phyloP scores from a whole-genome alignment of 2,329 filamentous ascomycete genomes.

The Arthrobotrys sinensis region DNA sequence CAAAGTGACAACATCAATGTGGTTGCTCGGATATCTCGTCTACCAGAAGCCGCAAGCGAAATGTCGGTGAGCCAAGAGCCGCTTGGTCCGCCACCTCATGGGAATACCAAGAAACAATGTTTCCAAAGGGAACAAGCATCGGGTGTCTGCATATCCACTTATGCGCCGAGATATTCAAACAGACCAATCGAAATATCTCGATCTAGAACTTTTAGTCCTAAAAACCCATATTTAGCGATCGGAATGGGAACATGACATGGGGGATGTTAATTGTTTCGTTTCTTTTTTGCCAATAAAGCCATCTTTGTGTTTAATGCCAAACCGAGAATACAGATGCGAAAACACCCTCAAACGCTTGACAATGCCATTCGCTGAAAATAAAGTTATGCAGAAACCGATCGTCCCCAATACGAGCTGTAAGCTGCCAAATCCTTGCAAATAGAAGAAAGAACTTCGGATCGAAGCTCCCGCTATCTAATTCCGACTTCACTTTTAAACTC shows the following conservation, averaged over 20 bases:
- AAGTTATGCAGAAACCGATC: neutral
- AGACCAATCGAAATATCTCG: neutral
- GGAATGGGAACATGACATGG: too few species aligned
- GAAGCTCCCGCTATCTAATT: too few species aligned
- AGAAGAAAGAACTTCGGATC: too few species aligned
- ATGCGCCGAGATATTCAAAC: too few species aligned
- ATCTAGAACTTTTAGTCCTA: neutral
- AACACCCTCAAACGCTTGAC: slow-evolving; percentile 11
- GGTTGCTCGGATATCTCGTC: slow-evolving; percentile 40
- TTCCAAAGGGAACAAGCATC: neutral
- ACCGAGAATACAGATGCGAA: slow-evolving; percentile 4
- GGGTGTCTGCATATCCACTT: neutral
- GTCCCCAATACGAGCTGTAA: neutral
- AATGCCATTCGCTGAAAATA: neutral
- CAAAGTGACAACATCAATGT: too few species aligned
- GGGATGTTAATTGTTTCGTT: neutral
- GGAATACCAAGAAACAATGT: slow-evolving; percentile 1
- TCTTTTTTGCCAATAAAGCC: slow-evolving; percentile 33
- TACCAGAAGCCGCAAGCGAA: slow-evolving; percentile 47
- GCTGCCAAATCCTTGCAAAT: too few species aligned
- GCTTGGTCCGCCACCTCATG: slow-evolving; percentile 27
- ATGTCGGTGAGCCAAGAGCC: slow-evolving; percentile 33
- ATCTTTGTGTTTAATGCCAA: neutral
- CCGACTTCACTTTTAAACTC: too few species aligned
- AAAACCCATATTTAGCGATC: too few species aligned